Conservation (phyloP, 805 yeast genomes). For the Zygosaccharomyces rouxii region DNA sequence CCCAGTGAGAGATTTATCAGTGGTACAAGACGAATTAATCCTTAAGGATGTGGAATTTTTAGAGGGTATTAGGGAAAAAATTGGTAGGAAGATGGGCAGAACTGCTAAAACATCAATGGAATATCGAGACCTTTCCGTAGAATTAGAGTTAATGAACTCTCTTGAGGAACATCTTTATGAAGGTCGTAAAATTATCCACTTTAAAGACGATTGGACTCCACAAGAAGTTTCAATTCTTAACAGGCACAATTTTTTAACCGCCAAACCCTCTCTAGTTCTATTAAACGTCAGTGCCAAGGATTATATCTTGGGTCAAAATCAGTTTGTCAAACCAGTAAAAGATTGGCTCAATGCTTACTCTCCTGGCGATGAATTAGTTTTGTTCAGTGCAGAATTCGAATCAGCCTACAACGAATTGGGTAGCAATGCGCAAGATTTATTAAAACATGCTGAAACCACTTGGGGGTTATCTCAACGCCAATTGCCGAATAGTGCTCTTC, state of each 20-base stretch:
- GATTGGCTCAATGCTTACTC: conserved; percentile 66
- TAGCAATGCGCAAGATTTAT: conserved; percentile 25
- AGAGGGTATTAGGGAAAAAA: conserved; percentile 50
- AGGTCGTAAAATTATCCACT: conserved; percentile 50
- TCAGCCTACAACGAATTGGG: conserved; percentile 30
- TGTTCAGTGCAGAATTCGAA: conserved; percentile 60
- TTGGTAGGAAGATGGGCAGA: conserved; percentile 39
- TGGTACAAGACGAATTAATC: conserved; percentile 70
- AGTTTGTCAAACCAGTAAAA: conserved; percentile 46
- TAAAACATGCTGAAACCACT: conserved; percentile 30
- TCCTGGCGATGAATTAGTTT: conserved; percentile 64
- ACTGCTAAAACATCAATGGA: conserved; percentile 45
- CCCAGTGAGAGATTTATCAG: conserved; percentile 70
- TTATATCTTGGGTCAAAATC: conserved; percentile 49
- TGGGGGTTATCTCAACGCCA: conserved; percentile 24
- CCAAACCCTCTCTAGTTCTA: conserved; percentile 80
- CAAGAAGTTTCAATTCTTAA: conserved; percentile 66
- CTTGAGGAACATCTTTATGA: conserved; percentile 50
- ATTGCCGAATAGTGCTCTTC: conserved; percentile 47
- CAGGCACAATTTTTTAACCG: conserved; percentile 69
- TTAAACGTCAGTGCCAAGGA: conserved; percentile 72
- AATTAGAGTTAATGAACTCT: conserved; percentile 37
- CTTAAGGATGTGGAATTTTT: conserved; percentile 72
- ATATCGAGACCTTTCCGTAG: conserved; percentile 42
- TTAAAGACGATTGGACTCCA: conserved; percentile 56